Conservation (phyloP, 163 green algal genomes). For the Chlorella variabilis region DNA sequence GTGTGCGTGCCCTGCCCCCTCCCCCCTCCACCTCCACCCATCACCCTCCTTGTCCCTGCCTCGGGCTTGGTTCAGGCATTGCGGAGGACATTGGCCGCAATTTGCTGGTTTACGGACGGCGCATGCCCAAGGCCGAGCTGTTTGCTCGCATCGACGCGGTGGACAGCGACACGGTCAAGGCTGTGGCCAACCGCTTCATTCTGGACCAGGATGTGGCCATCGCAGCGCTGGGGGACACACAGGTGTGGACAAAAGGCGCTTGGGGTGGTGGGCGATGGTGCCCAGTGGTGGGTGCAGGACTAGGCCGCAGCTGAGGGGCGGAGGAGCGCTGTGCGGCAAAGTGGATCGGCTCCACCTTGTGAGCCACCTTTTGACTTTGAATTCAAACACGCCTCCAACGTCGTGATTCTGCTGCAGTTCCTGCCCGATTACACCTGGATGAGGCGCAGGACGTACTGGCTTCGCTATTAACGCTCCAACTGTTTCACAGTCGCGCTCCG, state of each 20-base stretch:
- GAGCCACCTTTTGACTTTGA: too few relatives aligned
- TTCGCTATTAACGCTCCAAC: conserved; percentile 96
- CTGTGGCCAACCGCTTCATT: conserved; percentile 94
- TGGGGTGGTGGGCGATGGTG: neutral
- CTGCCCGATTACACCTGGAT: conserved; percentile 98
- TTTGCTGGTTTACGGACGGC: conserved; percentile 94
- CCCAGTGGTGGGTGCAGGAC: too few relatives aligned
- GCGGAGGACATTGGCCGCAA: conserved; percentile 92
- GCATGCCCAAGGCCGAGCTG: conserved; percentile 96
- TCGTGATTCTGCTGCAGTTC: conserved; percentile 35
- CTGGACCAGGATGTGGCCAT: conserved; percentile 94
- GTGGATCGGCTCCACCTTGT: too few relatives aligned
- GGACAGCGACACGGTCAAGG: conserved; percentile 85
- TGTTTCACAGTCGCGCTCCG: too few relatives aligned
- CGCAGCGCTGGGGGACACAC: conserved; percentile 88
- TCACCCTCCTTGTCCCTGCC: neutral
- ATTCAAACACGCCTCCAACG: too few relatives aligned
- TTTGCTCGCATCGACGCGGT: conserved; percentile 99
- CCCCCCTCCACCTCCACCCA: neutral
- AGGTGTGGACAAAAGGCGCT: too few relatives aligned
- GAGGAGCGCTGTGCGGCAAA: too few relatives aligned
- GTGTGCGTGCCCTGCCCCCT: neutral
- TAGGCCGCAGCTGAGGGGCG: too few relatives aligned
- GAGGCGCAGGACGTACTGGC: conserved; percentile 93
- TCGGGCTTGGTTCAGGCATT: conserved; percentile 49